Evolutionary conservation across 495 filamentous ascomycete species (phyloP), one percentile per base, ranked within the genome.

Genomic region (Chaetomium fimeti): DNA sequence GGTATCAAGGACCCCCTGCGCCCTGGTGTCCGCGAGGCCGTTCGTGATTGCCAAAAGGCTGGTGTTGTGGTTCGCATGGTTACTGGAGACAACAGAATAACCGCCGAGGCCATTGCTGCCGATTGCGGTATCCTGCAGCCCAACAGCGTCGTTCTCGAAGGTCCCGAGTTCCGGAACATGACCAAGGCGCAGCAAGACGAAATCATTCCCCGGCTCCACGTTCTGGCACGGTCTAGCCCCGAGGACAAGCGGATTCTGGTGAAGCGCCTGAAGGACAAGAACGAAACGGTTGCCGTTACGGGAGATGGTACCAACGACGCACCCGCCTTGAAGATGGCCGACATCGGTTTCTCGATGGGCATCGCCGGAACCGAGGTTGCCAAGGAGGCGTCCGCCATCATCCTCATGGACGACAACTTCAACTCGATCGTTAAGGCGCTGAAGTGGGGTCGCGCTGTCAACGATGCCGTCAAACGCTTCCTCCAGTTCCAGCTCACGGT

Each of bases 301-400:
- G 91, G 91, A 49, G 91, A 96, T 70, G 91, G 91, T 20, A 96
- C 91, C 57, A 96, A 96, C 71, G 91, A 96, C 74, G 91, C 90
- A 1, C 91, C 91, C 13, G 91, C 91, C 52, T 80, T 96, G 61
- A 91, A 90, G 70, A 87, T 87, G 66, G 91, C 91, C 27, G 91
- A 96, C 72, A 89, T 96, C 51, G 91, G 91, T 20, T 96, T 96
- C 76, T 93, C 91, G 54, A 96, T 96, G 91, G 91, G 91, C 53
- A 92, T 94, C 66, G 85, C 90, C 53, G 91, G 91, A 43, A 96
- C 91, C 7, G 91, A 94, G 71, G 91, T 96, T n/a, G 91, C 91
- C 29, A 96, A 96, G 78, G 91, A 96, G 72, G 91, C 91, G 11
- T 94, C 91, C 57, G 91, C 90, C 20, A 96, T 96, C 66, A 93